Evolutionary conservation across 2,329 filamentous ascomycete species (phyloP).

Genomic region (Nothophaeocryptopus gaeumannii): DNA sequence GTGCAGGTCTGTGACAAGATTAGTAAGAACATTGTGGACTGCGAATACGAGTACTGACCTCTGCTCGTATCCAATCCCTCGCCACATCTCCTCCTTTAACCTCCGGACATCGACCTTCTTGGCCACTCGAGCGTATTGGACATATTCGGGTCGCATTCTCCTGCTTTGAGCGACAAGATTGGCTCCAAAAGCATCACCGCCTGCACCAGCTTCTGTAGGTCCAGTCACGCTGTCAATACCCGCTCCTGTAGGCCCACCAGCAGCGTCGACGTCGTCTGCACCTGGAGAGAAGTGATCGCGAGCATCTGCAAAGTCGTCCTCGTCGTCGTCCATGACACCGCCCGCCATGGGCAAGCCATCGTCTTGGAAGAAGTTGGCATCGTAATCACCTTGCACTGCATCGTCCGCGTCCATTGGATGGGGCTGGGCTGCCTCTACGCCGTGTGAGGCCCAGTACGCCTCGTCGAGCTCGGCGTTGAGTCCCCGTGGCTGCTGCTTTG

Average conservation of each 20-base stretch:
- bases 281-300: constrained; percentile 72
- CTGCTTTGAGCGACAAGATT: constrained; percentile 62
- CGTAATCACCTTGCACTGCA: constrained; percentile 74
- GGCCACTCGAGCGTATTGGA: constrained; percentile 63
- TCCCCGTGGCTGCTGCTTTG: constrained; percentile 39
- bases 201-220: constrained; percentile 31
- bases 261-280: constrained; percentile 43
- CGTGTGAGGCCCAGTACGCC: constrained; percentile 84
- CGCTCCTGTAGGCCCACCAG: constrained; percentile 35
- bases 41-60: constrained; percentile 13
- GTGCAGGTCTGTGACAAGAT: constrained; percentile 7
- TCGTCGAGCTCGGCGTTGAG: constrained; percentile 83
- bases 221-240: constrained; percentile 36
- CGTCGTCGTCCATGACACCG: constrained; percentile 64
- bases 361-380: constrained; percentile 97
- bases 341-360: constrained; percentile 67
- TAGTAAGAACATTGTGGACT: not conserved
- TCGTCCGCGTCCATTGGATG: constrained; percentile 45
- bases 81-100: constrained; percentile 65
- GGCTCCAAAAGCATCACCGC: constrained; percentile 58
- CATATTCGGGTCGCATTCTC: constrained; percentile 61
- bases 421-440: constrained; percentile 31
- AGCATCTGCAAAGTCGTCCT: constrained; percentile 75
- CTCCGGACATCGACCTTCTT: constrained; percentile 66
- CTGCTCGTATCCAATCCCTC: constrained; percentile 54